Base-by-base conservation (phyloP, 495 filamentous ascomycete genomes). In the Xylaria longipes region DNA sequence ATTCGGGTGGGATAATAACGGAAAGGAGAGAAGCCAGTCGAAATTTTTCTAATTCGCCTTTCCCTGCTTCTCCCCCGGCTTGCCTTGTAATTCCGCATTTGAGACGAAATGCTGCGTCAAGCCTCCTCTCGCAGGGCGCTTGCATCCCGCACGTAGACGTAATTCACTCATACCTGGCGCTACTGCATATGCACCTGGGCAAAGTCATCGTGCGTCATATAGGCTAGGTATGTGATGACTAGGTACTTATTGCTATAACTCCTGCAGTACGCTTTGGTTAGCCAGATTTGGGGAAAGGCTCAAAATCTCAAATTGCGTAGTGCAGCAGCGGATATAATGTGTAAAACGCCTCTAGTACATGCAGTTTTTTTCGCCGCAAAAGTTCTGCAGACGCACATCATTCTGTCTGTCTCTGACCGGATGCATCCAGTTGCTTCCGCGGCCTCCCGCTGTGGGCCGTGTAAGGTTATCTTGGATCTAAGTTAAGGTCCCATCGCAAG, bases 391-490 rank as follows among this genome's bases (percentile, higher is more conserved):
- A 71, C 46, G 69, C 69, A 71, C 69, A 71, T 71, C 69, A 71
- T 71, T 50, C 6, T 31, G 29, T 56, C 35, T 39, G 4, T 65
- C 68, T 41, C 52, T 45, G 39, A 45, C 69, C 69, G 69, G 69
- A 71, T 71, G 69, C 52, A 66, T 58, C 20, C 22, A 17, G 52
- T 20, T 66, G 69, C 62, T 71, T 71, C 69, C 69, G 69, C 69
- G 69, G 69, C 46, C 69, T 64, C 45, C 62, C 69, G 60, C 46
- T 52, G 48, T 56, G 60, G 69, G 57, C 60, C 60, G 27, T 12
- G 2, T 64, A 50, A 71, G 60, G 69, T 71, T 71, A 71, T 71
- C 69, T 71, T 64, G 60, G 69, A 71, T 71, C 69, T 71, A 52
- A 33, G 45, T 35, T 43, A 57, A 57, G 46, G 69, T 52, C 33